Conservation (phyloP, 108 stramenopile species). For the Schizochytrium sp. region DNA sequence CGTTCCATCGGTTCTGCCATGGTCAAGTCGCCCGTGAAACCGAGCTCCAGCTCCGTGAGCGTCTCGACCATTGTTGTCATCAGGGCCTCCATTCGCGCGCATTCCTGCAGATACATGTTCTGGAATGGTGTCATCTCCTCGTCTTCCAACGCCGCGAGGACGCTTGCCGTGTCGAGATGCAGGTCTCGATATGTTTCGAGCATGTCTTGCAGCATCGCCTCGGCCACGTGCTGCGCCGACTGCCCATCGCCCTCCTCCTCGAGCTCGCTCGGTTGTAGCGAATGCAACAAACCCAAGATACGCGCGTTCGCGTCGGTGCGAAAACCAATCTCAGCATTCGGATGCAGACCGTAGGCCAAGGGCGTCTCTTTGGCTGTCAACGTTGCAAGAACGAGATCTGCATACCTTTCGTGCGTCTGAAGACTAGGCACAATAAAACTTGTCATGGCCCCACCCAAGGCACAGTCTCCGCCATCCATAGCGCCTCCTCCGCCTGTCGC, state of each 20-base stretch:
- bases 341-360: slow-evolving; percentile 44
- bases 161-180: slow-evolving; percentile 23
- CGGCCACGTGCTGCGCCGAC: slow-evolving; percentile 28
- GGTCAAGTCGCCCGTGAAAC: slow-evolving; percentile 32
- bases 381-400: slow-evolving; percentile 28
- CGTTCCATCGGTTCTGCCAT: slow-evolving; percentile 50
- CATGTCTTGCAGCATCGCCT: slow-evolving; percentile 45
- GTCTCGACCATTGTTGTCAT: slow-evolving; percentile 23
- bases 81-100: slow-evolving; percentile 46
- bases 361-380: slow-evolving; percentile 36
- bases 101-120: slow-evolving; percentile 51
- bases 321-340: slow-evolving; percentile 41
- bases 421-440: neutral
- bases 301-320: slow-evolving; percentile 32
- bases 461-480: neutral
- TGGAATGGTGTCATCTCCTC: slow-evolving; percentile 37
- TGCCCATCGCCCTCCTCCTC: slow-evolving; percentile 23
- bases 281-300: slow-evolving; percentile 55
- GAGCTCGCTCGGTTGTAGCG: slow-evolving; percentile 26
- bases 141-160: neutral
- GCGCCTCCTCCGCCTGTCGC: neutral
- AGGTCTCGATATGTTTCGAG: slow-evolving; percentile 30
- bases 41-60: slow-evolving; percentile 43
- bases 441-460: slow-evolving; percentile 16
- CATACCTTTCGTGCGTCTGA: neutral